Evolutionary conservation across 2,329 filamentous ascomycete genomes (phyloP).

Genomic region (Cladosporium sphaerospermum): DNA sequence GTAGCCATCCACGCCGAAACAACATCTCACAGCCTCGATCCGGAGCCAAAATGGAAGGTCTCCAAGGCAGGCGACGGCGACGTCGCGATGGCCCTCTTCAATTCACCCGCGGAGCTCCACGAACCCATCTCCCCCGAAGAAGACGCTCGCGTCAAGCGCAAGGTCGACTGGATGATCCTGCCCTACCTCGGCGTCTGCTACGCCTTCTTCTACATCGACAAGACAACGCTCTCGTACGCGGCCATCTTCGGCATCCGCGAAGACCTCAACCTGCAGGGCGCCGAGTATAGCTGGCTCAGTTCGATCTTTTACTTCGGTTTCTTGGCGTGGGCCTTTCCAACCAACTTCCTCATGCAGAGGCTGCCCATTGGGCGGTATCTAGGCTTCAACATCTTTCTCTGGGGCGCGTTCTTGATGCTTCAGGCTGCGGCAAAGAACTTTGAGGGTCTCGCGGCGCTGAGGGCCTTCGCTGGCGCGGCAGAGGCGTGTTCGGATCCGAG

Average conservation of each 20-base stretch:
- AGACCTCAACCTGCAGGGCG: slow-evolving; percentile 51
- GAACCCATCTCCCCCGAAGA: slow-evolving; percentile 45
- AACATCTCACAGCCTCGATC: neutral
- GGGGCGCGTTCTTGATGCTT: slow-evolving; percentile 40
- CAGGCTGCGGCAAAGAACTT: slow-evolving; percentile 40
- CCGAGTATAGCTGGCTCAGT: slow-evolving; percentile 53
- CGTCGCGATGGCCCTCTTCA: slow-evolving; percentile 47
- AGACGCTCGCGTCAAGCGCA: slow-evolving; percentile 44
- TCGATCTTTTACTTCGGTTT: slow-evolving; percentile 54
- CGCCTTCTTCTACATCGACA: slow-evolving; percentile 34
- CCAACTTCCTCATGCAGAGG: slow-evolving; percentile 48
- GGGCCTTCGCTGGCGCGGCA: slow-evolving; percentile 51
- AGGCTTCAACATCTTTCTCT: slow-evolving; percentile 53
- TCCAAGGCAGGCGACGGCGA: slow-evolving; percentile 33
- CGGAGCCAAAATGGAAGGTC: slow-evolving; percentile 21
- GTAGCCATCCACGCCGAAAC: slow-evolving; percentile 13
- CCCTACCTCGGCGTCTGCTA: slow-evolving; percentile 39
- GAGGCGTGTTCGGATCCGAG: slow-evolving; percentile 54
- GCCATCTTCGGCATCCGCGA: slow-evolving; percentile 59
- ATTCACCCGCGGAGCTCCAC: slow-evolving; percentile 30
- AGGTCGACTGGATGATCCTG: slow-evolving; percentile 56
- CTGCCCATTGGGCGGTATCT: slow-evolving; percentile 48
- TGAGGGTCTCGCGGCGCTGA: slow-evolving; percentile 48
- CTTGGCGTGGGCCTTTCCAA: slow-evolving; percentile 49
- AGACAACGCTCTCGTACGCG: slow-evolving; percentile 57